These are phyloP conservation scores for Thelonectria rubi DNA, from an alignment of 2,329 filamentous ascomycete species.

Conservation along the genomic window DNA sequence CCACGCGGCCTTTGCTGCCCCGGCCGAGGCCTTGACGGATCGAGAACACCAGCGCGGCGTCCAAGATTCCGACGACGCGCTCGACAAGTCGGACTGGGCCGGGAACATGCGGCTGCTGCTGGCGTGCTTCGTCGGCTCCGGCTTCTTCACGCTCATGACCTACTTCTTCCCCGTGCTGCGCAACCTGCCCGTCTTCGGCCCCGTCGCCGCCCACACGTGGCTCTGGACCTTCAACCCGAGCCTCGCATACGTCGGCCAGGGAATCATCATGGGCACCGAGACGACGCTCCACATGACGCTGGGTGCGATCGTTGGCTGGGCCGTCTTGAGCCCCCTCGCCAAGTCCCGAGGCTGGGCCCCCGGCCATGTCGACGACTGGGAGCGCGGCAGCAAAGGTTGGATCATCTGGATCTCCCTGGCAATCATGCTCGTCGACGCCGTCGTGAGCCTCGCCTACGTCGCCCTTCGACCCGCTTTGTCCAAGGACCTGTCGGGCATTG, in stretches of 20 bases:
- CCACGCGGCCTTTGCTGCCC: constrained; percentile 38
- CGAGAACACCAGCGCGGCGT: constrained; percentile 46
- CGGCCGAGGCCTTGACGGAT: constrained; percentile 26
- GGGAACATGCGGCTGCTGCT: constrained; percentile 64
- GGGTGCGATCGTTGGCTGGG: constrained; percentile 91
- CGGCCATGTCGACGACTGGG: constrained; percentile 87
- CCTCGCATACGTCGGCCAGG: constrained; percentile 96
- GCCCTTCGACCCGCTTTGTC: constrained; percentile 66
- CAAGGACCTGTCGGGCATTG: constrained; percentile 11
- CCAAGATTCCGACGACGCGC: constrained; percentile 43
- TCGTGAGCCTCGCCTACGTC: constrained; percentile 87
- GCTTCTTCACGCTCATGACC: constrained; percentile 78
- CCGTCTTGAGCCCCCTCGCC: constrained; percentile 85
- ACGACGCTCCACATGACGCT: constrained; percentile 96
- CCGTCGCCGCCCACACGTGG: constrained; percentile 78
- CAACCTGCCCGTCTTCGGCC: constrained; percentile 87
- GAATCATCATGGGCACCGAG: constrained; percentile 97
- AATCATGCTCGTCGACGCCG: constrained; percentile 94
- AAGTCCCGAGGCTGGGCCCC: constrained; percentile 90
- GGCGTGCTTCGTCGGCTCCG: constrained; percentile 67
- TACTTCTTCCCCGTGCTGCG: constrained; percentile 90
- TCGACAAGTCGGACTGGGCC: constrained; percentile 48
- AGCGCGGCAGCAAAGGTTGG: constrained; percentile 94
- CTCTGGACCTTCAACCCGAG: constrained; percentile 97
- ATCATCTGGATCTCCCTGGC: constrained; percentile 96